Base-by-base conservation (phyloP, 2,329 filamentous ascomycete species). In the Colletotrichum costaricense region DNA sequence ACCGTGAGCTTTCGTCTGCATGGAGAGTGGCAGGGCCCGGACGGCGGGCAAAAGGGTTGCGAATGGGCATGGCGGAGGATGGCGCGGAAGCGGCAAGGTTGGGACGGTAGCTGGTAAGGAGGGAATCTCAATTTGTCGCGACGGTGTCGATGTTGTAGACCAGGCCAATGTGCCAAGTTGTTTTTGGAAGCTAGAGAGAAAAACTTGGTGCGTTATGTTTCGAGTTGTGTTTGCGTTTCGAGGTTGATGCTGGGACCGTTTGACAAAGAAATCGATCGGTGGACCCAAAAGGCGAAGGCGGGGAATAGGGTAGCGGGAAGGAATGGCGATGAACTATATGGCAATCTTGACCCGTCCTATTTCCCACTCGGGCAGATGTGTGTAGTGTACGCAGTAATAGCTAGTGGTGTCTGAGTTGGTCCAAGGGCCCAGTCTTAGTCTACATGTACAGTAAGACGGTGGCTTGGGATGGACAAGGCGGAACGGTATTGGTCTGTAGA, bases 11-110 rank as follows among this genome's bases (percentile, higher is more conserved):
- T 78, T 93, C 91, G 78, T 92, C 89, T 75, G 82, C 82, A 75
- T 80, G 79, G 63, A 83, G 79, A 73, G 82, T 79, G 75, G 79
- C 80, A 76, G 81, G 82, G 75, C 87, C 89, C 67, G 88, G 84
- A 66, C 90, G 91, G 78, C 90, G 89, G 69, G 88, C 85, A 80
- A 95, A 93, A 35, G 92, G 91, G 81, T 94, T 95, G 77, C 93
- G 91, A 80, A 94, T 93, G 24, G 91, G 89, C 92, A 94, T 94
- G 72, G 49, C 49, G 42, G 35, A 57, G 19, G 38, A 35, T 33
- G 24, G 26, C n/a, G 49, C 57, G 57, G 22, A 33, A 38, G 67
- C 67, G 56, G 55, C n/a, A 42, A 16, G 12, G 46, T 64, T 62
- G 56, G 56, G 38, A 59, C 14, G 46, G 42, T 14, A 14, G 4